phyloP scores from a whole-genome alignment of 306 rosid genomes.

The Corylus heterophylla region DNA sequence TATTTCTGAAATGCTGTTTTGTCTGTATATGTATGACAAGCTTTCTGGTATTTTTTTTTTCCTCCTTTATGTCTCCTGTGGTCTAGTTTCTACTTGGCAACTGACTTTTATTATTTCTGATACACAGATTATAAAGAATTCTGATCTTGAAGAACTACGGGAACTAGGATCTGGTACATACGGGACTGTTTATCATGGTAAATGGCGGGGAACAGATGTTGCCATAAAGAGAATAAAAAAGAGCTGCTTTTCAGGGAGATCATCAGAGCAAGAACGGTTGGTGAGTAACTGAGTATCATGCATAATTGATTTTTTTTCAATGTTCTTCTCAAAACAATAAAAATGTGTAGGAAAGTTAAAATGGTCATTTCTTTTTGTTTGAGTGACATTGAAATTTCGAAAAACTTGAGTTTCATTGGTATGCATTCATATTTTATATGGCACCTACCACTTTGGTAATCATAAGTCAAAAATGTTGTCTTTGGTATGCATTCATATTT shows the following conservation, averaged over 20 bases:
- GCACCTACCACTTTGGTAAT: too few species aligned
- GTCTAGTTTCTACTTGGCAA: slow-evolving; percentile 13
- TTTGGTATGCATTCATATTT: background rate
- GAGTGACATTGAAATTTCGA: background rate
- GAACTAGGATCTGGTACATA: slow-evolving; percentile 42
- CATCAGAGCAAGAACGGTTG: slow-evolving; percentile 36
- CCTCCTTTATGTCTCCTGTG: background rate
- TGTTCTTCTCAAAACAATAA: background rate
- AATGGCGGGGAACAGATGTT: slow-evolving; percentile 39
- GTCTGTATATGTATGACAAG: slow-evolving; percentile 1
- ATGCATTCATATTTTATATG: too few species aligned
- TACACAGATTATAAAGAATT: slow-evolving; percentile 33
- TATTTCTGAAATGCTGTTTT: background rate
- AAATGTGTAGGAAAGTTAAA: background rate
- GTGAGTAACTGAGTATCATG: slow-evolving; percentile 16
- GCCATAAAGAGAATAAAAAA: slow-evolving; percentile 38
- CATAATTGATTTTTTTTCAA: background rate
- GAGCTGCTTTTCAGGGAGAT: slow-evolving; percentile 34
- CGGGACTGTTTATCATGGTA: slow-evolving; percentile 41
- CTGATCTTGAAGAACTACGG: slow-evolving; percentile 36
- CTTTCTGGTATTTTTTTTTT: background rate
- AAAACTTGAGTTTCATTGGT: background rate
- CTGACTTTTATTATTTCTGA: slow-evolving; percentile 8
- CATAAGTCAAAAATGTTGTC: background rate
- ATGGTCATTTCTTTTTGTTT: background rate